These are phyloP conservation scores for Boletus smithii DNA, from an alignment of 1,284 basidiomycete genomes.

Conservation along the genomic window DNA sequence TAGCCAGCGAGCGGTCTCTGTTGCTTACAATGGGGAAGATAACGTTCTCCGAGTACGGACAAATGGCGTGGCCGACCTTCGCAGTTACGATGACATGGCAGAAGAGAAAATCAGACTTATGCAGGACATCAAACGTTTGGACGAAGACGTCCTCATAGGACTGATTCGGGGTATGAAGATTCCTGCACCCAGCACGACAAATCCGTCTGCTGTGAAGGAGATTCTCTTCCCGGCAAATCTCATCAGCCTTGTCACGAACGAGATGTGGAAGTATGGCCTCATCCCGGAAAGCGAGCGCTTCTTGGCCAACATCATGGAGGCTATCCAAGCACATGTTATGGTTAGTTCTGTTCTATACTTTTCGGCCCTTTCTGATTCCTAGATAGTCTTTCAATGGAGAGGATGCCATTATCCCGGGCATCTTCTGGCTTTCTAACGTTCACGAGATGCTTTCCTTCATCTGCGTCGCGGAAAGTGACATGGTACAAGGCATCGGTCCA, in stretches of 20 bases:
- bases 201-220: slow-evolving; percentile 93
- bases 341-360: slow-evolving; percentile 46
- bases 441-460: slow-evolving; percentile 99
- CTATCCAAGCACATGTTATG: slow-evolving; percentile 97
- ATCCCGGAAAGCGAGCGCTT: slow-evolving; percentile 97
- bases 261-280: slow-evolving; percentile 99
- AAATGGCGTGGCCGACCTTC: slow-evolving; percentile 72
- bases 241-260: slow-evolving; percentile 95
- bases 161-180: slow-evolving; percentile 92
- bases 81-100: slow-evolving; percentile 79
- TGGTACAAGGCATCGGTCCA: slow-evolving; percentile 96
- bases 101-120: slow-evolving; percentile 95
- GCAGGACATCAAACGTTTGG: slow-evolving; percentile 87
- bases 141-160: slow-evolving; percentile 92
- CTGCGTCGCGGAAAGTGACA: slow-evolving; percentile 97
- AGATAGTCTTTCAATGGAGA: slow-evolving; percentile 84
- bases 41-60: slow-evolving; percentile 64
- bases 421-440: slow-evolving; percentile 99
- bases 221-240: slow-evolving; percentile 99
- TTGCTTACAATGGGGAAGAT: slow-evolving; percentile 83
- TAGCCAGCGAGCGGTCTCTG: slow-evolving; percentile 89
- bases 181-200: slow-evolving; percentile 85
- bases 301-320: slow-evolving; percentile 98
- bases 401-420: slow-evolving; percentile 93
- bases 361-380: slow-evolving; percentile 10